phyloP scores from a whole-genome alignment of 1,284 basidiomycete genomes.

The Malassezia nana region DNA sequence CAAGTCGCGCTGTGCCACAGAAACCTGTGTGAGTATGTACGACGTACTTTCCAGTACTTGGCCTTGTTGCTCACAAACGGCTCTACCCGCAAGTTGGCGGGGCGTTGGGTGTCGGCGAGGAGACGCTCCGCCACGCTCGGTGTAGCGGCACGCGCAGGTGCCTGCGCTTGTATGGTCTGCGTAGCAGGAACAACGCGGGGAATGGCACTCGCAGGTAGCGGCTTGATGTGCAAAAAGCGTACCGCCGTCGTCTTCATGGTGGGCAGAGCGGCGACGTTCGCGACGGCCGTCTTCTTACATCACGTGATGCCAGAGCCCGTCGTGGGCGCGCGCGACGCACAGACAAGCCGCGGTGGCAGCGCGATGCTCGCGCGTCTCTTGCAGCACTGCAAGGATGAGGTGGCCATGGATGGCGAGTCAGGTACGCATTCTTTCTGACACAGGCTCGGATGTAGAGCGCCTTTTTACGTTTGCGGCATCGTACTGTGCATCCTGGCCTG shows the following conservation, averaged over 20 bases:
- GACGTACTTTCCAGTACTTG: conserved; percentile 18
- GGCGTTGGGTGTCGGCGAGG: background rate
- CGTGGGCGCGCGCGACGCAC: background rate
- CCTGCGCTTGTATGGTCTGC: background rate
- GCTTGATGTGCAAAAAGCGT: conserved; percentile 6
- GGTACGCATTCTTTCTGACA: conserved; percentile 61
- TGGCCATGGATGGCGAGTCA: conserved; percentile 71
- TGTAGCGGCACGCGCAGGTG: background rate
- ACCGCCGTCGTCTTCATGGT: conserved; percentile 4
- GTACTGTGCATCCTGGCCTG: conserved; percentile 36
- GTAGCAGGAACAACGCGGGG: background rate
- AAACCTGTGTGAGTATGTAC: conserved; percentile 2
- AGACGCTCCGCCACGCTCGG: conserved; percentile 11
- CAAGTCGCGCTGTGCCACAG: background rate
- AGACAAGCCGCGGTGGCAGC: background rate
- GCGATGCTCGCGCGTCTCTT: conserved; percentile 63
- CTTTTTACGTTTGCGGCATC: conserved; percentile 10
- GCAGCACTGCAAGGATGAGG: conserved; percentile 62
- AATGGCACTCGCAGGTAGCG: conserved; percentile 4
- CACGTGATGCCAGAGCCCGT: background rate
- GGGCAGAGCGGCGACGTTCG: background rate
- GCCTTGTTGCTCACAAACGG: conserved; percentile 10
- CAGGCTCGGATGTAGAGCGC: conserved; percentile 29
- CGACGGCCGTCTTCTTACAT: background rate
- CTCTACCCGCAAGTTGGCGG: conserved; percentile 15